Evolutionary conservation across 495 filamentous ascomycete species (phyloP), one percentile per base, ranked within the genome.

Genomic region (Xylaria bambusicola): DNA sequence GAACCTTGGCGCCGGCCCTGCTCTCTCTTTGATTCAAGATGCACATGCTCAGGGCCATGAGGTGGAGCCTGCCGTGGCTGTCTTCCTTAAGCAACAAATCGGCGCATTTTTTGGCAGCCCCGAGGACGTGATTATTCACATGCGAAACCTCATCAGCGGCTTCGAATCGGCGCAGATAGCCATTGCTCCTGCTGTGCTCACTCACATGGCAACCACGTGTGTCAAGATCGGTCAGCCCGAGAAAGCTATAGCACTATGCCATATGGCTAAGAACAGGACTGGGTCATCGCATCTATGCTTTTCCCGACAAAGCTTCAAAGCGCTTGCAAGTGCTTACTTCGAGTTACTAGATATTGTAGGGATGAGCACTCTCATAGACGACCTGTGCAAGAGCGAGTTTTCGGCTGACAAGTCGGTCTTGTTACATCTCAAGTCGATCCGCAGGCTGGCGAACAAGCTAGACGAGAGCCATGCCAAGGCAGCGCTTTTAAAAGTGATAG

Each of bases 251-350:
- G 38, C 60, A 2, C 69, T 76, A 67, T 63, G 76, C 67, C 35
- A 46, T 56, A 13, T 61, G 50, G 78, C 79, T n/a, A 70, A 56
- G 38, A 57, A 64, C 33, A 69, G 56, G 60, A 56, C 52, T 35
- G 62, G 57, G 40, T 53, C 23, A 24, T 46, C 27, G 13, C 64
- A 64, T 13, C 67, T 60, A 0, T 73, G 71, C 59, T 76, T 70
- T 63, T 74, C 66, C 51, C 64, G 60, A n/a, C 65, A 52, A 17
- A 78, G 66, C 63, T 80, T 77, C 60, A 69, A 57, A 20, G 70
- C 72, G 45, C 61, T 79, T 40, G 62, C 81, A 9, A 59, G 35
- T n/a, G 67, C 68, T 17, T 80, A 77, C 49, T 62, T 75, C 12
- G 36, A 58, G 15, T 59, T 79, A 6, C 53, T 63, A 10, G 72